Evolutionary conservation across 192 early-diverging fungal species (phyloP), one percentile per base, ranked within the genome.

Genomic region (Chytriomyces confervae): DNA sequence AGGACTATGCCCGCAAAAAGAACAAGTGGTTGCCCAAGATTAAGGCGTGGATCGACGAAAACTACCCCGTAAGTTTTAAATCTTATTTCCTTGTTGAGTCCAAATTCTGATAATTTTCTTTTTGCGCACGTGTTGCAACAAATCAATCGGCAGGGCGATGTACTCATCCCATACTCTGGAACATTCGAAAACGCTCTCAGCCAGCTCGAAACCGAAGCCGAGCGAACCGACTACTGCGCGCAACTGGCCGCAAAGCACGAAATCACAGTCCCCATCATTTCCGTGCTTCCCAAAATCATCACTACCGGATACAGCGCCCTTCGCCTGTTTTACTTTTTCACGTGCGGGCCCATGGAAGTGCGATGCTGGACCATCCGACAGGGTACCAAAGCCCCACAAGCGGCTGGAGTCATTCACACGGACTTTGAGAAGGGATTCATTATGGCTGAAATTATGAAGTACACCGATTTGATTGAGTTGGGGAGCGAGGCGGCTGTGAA

Each of bases 1-100:
- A 88, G 69, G 96, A 98, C 79, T 99, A 91, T 75, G 80, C 93
- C 45, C 90, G 95, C 76, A 96, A 95, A 84, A 98, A 98, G 90
- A 97, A 97, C 89, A 94, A 94, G 90, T 95, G 91, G 91, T 85
- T 97, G 61, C 86, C 91, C 60, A 88, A 94, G 83, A 96, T 98
- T 79, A 94, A 97, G 84, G 84, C 87, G 66, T 98, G 96, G 95
- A 89, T 99, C 69, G 93, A 98, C 77, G 89, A 93, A 78, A 90
- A 95, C 81, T 93, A 95, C 84, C 91, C 94, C 13, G 77, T 67
- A n/a, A 20, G 20, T 9, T 67, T 68, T 1, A 13, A 27, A 65
- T 29, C 13, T 29, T 4, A 16, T 29, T 36, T 1, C 3, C 36
- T 36, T 36, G 36, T 36, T 36, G 36, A 2, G 36, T 36, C 36